Evolutionary conservation across 345 rosid species (phyloP), one percentile per base, ranked within the genome.

Genomic region (Pugionium cornutum): DNA sequence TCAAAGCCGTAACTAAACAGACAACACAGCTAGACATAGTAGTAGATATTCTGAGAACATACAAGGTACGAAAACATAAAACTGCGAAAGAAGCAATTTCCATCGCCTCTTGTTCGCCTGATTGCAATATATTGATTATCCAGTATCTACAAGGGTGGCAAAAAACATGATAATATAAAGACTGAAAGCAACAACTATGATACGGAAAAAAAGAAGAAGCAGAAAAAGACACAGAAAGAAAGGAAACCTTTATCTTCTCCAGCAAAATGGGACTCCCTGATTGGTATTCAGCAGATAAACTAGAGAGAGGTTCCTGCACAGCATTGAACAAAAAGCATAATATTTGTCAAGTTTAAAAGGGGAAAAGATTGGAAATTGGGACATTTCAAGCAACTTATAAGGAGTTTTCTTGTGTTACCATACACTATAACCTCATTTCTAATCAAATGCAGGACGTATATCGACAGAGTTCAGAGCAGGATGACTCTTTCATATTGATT

Each of bases 31-130:
- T 1, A 10, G 69, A 58, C 7, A 27, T 18, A 18, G 18, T 18
- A 18, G 18, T 18, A 18, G 18, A 18, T 18, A 18, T 0, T 40
- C 10, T 7, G 42, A 37, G 39, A 52, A 69, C 90, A 65, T 89
- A 91, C 97, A 65, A 95, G 97, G 79, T 95, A 95, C 1, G 97
- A 79, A 69, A 91, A 91, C 99, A 91, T 91, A 73, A 94, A 91
- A 74, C 97, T 80, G 8, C 96, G 88, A 70, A 95, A 95, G 76
- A 95, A 95, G 83, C 99, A 95, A 66, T 95, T 95, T 42, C 99
- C 99, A 82, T 95, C 99, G 4, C 99, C 99, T 29, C 94, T 82
- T 18, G 99, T 86, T 76, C 99, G 78, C 78, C 99, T 77, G 62
- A 95, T 91, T 65, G 84, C 88, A 53, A 53, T 82, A 79, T 86